These are phyloP conservation scores for Dacryopinax spathularia DNA, from an alignment of 768 basidiomycete species.

Conservation along the genomic window DNA sequence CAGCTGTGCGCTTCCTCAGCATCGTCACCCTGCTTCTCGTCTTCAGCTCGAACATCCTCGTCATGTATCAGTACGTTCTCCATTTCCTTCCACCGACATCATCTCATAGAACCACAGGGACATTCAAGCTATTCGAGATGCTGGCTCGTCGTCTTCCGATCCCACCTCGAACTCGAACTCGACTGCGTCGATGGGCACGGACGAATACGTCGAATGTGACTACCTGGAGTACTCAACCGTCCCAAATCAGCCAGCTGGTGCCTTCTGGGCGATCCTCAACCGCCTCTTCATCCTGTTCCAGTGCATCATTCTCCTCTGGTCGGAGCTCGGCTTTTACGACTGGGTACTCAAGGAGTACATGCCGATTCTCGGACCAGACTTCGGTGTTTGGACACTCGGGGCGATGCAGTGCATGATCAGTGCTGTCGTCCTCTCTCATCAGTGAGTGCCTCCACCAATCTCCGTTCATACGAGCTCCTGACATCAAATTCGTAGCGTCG, in stretches of 20 bases:
- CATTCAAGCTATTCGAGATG: constrained; percentile 20
- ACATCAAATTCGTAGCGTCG: constrained; percentile 51
- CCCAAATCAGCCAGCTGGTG: constrained; percentile 79
- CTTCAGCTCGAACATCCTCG: constrained; percentile 46
- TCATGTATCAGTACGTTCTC: constrained; percentile 20
- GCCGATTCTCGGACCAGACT: constrained; percentile 69
- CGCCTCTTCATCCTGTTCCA: constrained; percentile 78
- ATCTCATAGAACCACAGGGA: constrained; percentile 21
- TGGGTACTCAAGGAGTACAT: constrained; percentile 71
- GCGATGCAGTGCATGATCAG: constrained; percentile 71
- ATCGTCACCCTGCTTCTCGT: constrained; percentile 67
- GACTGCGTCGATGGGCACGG: neutral
- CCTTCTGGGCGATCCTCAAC: constrained; percentile 84
- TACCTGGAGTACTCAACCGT: constrained; percentile 78
- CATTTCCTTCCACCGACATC: constrained; percentile 41
- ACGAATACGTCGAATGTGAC: constrained; percentile 41
- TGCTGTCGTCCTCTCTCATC: constrained; percentile 12
- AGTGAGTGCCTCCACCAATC: constrained; percentile 4
- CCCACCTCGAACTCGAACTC: constrained; percentile 6
- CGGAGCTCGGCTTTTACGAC: constrained; percentile 70
- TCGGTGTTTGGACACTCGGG: constrained; percentile 77
- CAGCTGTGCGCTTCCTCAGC: constrained; percentile 67
- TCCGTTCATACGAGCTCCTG: constrained; percentile 35
- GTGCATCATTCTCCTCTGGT: constrained; percentile 61
- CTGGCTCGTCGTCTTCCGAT: neutral